A percentile compares a stretch with the other conserved stretches of the same genome.
Evolutionary conservation across 768 basidiomycete species (phyloP).

Genomic region (Galerina marginata): DNA sequence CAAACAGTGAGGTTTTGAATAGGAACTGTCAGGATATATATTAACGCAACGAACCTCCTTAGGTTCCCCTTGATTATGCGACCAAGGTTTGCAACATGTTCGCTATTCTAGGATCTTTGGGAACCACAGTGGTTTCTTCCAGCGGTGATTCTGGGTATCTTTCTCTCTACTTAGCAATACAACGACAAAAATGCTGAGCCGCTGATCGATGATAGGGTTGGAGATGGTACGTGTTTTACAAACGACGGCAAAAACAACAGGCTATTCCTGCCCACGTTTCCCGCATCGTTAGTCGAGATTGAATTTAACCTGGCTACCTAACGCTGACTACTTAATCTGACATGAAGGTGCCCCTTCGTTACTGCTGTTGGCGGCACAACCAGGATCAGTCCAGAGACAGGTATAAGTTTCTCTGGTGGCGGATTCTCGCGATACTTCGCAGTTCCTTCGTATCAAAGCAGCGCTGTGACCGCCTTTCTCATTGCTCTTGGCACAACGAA

Average conservation of each 20-base stretch:
- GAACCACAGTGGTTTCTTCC: slow-evolving; percentile 66
- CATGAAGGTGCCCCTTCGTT: slow-evolving; percentile 61
- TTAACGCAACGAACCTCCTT: neutral
- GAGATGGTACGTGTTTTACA: no score
- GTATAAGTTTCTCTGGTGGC: slow-evolving; percentile 67
- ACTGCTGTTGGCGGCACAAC: slow-evolving; percentile 73
- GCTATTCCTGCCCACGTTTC: slow-evolving; percentile 63
- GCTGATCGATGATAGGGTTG: slow-evolving; percentile 46
- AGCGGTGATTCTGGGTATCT: slow-evolving; percentile 62
- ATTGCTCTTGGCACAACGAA: slow-evolving; percentile 49
- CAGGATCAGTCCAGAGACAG: slow-evolving; percentile 62
- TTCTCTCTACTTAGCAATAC: neutral
- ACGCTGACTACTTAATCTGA: neutral
- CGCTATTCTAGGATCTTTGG: slow-evolving; percentile 63
- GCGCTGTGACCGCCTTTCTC: slow-evolving; percentile 53
- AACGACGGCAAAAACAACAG: slow-evolving; percentile 43
- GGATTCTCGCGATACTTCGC: slow-evolving; percentile 69
- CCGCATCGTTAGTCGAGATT: slow-evolving; percentile 45
- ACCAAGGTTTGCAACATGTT: slow-evolving; percentile 62
- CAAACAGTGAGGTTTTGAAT: slow-evolving; percentile 24
- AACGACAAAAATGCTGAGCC: neutral
- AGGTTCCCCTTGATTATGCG: slow-evolving; percentile 68
- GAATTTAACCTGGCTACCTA: slow-evolving; percentile 5
- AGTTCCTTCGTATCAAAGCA: slow-evolving; percentile 56
- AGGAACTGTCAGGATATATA: slow-evolving; percentile 31